Evolutionary conservation across 2,329 filamentous ascomycete species (phyloP).

Genomic region (Zasmidium cellare): DNA sequence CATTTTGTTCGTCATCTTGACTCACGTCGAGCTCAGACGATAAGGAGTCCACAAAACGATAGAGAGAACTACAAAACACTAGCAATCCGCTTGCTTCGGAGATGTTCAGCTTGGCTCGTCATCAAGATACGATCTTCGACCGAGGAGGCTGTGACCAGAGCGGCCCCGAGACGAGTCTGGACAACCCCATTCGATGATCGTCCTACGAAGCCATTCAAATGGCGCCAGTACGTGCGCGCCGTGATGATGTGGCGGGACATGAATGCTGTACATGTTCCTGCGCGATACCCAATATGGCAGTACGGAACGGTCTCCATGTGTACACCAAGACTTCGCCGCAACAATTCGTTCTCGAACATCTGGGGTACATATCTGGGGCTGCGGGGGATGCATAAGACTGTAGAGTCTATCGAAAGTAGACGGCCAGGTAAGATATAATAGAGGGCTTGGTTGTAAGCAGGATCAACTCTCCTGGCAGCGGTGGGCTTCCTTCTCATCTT

Average conservation of each 20-base stretch:
- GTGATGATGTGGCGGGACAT: not conserved
- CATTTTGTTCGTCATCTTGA: slow-evolving; percentile 13
- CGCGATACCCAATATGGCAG: not conserved
- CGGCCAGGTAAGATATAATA: not conserved
- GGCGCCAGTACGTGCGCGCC: not conserved
- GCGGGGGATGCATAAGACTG: not conserved
- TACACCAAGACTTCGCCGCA: no score
- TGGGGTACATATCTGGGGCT: not conserved
- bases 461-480: not conserved
- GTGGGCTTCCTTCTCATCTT: no score
- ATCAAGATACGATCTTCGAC: no score
- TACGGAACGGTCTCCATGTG: not conserved
- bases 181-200: not conserved
- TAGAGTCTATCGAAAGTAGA: no score
- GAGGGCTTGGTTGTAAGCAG: not conserved
- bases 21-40: not conserved
- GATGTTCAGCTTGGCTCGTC: no score
- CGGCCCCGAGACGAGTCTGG: not conserved
- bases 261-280: not conserved
- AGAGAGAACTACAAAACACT: not conserved
- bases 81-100: not conserved
- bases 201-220: not conserved
- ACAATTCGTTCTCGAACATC: not conserved
- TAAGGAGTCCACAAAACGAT: no score
- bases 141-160: no score